Conservation (phyloP, 768 basidiomycete species). For the Leccinum olivaceopallidum region DNA sequence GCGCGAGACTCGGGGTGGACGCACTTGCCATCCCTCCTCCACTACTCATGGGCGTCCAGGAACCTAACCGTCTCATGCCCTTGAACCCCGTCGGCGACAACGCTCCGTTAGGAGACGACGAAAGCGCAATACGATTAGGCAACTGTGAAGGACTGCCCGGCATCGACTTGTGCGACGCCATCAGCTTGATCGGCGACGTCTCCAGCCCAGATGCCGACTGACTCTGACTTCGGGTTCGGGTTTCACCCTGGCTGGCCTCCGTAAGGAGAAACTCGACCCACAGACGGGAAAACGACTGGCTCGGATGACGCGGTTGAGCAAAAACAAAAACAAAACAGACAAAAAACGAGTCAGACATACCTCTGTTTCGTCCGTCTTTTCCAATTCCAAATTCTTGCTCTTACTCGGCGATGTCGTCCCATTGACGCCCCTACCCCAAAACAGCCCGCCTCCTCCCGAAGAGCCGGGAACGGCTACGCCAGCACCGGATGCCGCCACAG, state of each 20-base stretch:
- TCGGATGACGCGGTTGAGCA: conserved; percentile 2
- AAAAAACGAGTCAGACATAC: conserved; percentile 34
- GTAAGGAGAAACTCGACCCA: conserved; percentile 99
- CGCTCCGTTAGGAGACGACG: conserved; percentile 7
- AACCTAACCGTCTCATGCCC: conserved; percentile 38
- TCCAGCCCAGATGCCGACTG: conserved; percentile 20
- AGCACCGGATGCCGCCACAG: conserved; percentile 54
- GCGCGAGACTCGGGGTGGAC: conserved; percentile 37
- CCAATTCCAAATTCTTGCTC: conserved; percentile 53
- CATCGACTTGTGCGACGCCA: conserved; percentile 35
- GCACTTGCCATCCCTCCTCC: conserved; percentile 36
- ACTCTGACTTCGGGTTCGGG: conserved; percentile 5
- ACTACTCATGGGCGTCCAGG: conserved; percentile 34
- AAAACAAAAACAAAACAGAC: background rate
- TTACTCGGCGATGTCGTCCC: conserved; percentile 32
- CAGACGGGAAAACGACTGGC: conserved; percentile 93
- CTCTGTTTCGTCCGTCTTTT: conserved; percentile 85
- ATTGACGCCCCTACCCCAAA: conserved; percentile 24
- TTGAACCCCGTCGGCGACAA: conserved; percentile 27
- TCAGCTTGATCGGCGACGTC: conserved; percentile 21
- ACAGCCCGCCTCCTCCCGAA: conserved; percentile 20
- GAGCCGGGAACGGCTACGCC: conserved; percentile 21
- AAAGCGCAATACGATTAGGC: conserved; percentile 18
- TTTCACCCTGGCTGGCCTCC: conserved; percentile 59
- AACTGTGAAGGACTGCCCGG: conserved; percentile 38